These are phyloP conservation scores for Xylaria sp. DNA, from an alignment of 2,329 filamentous ascomycete species.

Conservation along the genomic window DNA sequence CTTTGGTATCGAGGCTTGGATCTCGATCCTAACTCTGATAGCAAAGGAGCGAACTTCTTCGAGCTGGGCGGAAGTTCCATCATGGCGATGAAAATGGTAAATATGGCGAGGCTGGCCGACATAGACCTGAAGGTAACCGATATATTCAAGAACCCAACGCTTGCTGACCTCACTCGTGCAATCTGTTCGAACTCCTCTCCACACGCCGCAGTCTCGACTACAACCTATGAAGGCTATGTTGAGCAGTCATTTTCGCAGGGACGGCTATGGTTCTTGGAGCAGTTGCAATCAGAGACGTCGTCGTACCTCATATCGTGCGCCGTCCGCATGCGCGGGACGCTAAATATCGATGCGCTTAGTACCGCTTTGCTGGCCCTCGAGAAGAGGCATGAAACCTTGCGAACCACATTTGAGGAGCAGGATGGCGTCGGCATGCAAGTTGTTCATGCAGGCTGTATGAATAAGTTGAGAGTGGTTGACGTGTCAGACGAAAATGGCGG, in stretches of 20 bases:
- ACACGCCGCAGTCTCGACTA: conserved; percentile 8
- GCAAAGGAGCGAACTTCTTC: conserved; percentile 4
- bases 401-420: conserved; percentile 1
- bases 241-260: conserved; percentile 10
- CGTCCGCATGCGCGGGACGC: neutral
- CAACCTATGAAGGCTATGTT: neutral
- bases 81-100: conserved; percentile 18
- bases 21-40: conserved; percentile 4
- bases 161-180: conserved; percentile 9
- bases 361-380: conserved; percentile 4
- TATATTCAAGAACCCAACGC: conserved; percentile 16
- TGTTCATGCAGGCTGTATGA: neutral
- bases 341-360: conserved; percentile 1
- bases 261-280: conserved; percentile 13
- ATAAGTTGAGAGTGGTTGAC: neutral
- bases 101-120: conserved; percentile 13
- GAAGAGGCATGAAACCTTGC: conserved; percentile 7
- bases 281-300: neutral
- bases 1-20: conserved; percentile 9
- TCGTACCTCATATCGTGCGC: conserved; percentile 6
- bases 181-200: neutral
- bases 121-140: conserved; percentile 15
- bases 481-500: conserved; percentile 4
- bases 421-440: neutral
- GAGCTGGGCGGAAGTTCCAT: conserved; percentile 17